Base-by-base conservation (phyloP, 2,329 filamentous ascomycete species). In the Myriangium duriaei region DNA sequence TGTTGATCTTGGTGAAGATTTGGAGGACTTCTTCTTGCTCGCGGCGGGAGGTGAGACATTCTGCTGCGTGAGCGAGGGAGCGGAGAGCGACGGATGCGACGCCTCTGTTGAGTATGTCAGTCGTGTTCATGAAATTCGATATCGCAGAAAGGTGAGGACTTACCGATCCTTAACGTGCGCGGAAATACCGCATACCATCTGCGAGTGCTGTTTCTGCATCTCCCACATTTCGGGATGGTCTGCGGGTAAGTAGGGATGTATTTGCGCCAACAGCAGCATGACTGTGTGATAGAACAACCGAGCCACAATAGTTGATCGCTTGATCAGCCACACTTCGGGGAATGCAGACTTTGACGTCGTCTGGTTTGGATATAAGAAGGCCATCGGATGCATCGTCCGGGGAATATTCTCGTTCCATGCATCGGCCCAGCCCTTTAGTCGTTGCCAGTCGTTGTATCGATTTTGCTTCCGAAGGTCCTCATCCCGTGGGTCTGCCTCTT, bases 261-360 rank as follows among this genome's bases (percentile, higher is more conserved):
- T 78, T 48, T 88, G 82, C 3, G 81, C 75, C 4, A 95, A 70
- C 21, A 95, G 63, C 45, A 82, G 80, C 61, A 88, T 79, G 14
- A 82, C 78, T 0, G 83, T 91, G 54, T 95, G 87, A 54, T 92
- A 95, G 56, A 94, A 86, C 6, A 95, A 67, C 32, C 84, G 75
- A 3, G 82, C 84, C 16, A 93, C 73, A 19, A 91, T 78, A 3
- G 84, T 82, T 3, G 82, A 72, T 40, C 82, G 74, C 58, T 91
- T 91, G 50, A 88, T 76, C 36, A 93, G 67, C 84, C 86, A 95
- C 28, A 94, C 73, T 54, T 91, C 81, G 0, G 88, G 87, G 50
- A 95, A 95, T 1, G 73, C 63, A 2, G 84, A 92, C 47, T 78
- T 79, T 1, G 72, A 71, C 18, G 65, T 68, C 0, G 77, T 78